Base-by-base conservation (phyloP, 495 filamentous ascomycete genomes). In the Aspergillus bertholletiae region DNA sequence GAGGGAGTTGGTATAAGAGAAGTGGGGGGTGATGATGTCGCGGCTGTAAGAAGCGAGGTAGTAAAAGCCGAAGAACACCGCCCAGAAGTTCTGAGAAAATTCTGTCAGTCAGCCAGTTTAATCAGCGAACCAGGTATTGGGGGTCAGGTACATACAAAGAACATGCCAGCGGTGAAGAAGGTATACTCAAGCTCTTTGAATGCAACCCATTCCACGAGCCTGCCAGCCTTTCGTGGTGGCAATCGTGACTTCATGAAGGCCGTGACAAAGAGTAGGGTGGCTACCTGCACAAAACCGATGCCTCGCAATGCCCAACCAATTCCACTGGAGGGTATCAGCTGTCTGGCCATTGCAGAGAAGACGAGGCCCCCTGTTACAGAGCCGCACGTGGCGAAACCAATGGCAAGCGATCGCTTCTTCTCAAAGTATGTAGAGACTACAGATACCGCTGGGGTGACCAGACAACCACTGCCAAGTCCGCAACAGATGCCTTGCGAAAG, bases 361-460 rank as follows among this genome's bases (percentile, higher is more conserved):
- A 32, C 30, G 3, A 32, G 30, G 8, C 30, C 30, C 13, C 30
- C 30, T 11, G 30, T 32, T 32, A 32, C 30, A 32, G 30, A 32
- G 8, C 89, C 89, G 26, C 74, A 74, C 1, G 85, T 82, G 0
- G 72, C 75, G 22, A 85, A 64, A n/a, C 81, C 85, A 18, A 89
- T 73, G 0, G 85, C 88, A 18, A 89, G 68, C 3, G 69, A 72
- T 1, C 85, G 77, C 40, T 77, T 80, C 52, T 68, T 79, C 28
- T 65, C 70, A 58, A 71, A 73, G 41, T 55, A 54, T 2, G 61
- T 62, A 4, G 66, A 65, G 3, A 70, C 53, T 11, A 69, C 45
- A 12, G 58, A 50, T 8, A 70, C 18, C 0, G 60, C 57, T 13
- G 67, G 67, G 13, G 64, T 59, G 44, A 61, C 69, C 24, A 61